Evolutionary conservation across 2,329 filamentous ascomycete species (phyloP).

Genomic region (Balansia obtecta): DNA sequence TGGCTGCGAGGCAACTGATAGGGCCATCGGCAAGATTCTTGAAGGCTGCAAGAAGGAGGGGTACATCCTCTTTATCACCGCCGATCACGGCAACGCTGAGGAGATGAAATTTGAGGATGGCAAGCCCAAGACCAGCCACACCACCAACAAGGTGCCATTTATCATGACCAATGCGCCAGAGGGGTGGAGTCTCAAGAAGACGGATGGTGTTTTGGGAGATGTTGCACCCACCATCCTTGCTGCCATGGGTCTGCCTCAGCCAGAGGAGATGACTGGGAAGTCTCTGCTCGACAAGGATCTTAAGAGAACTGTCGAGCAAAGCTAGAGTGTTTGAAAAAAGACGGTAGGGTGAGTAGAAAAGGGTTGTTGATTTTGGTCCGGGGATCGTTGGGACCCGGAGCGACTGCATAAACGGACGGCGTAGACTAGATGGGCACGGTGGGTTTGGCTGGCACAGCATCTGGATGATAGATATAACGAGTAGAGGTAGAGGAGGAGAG

Average conservation of each 20-base stretch:
- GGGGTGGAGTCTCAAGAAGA: slow-evolving; percentile 75
- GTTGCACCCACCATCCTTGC: slow-evolving; percentile 90
- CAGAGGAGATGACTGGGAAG: slow-evolving; percentile 81
- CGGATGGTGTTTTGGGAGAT: slow-evolving; percentile 84
- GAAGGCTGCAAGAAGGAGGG: slow-evolving; percentile 88
- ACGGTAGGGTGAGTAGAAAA: not conserved
- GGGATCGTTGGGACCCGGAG: slow-evolving; percentile 1
- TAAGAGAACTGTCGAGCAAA: slow-evolving; percentile 20
- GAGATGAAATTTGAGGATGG: slow-evolving; percentile 97
- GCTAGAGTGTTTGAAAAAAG: not conserved
- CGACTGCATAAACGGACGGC: not conserved
- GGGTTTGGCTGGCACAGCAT: not conserved
- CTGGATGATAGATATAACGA: slow-evolving; percentile 1
- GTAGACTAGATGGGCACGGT: slow-evolving; percentile 1
- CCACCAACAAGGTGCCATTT: slow-evolving; percentile 93
- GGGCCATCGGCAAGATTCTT: slow-evolving; percentile 84
- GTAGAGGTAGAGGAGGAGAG: not conserved
- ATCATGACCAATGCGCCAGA: slow-evolving; percentile 95
- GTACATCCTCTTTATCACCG: slow-evolving; percentile 89
- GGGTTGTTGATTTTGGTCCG: slow-evolving; percentile 3
- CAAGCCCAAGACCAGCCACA: slow-evolving; percentile 96
- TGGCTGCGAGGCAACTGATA: slow-evolving; percentile 76
- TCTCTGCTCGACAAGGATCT: slow-evolving; percentile 70
- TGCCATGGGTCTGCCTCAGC: slow-evolving; percentile 82
- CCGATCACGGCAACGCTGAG: slow-evolving; percentile 96